Conservation (phyloP, 176 grass and related monocot species). For the Juncus inflexus region DNA sequence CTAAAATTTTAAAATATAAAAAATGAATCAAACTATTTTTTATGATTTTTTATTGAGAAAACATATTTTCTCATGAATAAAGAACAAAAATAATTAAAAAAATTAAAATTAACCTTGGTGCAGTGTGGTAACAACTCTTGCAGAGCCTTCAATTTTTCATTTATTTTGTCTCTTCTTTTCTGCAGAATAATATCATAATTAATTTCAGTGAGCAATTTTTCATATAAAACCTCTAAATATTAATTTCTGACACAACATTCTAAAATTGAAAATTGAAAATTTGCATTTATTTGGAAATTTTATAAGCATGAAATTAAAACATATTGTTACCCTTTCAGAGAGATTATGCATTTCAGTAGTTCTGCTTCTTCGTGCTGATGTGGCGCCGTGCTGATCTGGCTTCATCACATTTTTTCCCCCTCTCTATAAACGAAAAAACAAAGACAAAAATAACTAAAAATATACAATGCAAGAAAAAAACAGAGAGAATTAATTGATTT, state of each 20-base stretch:
- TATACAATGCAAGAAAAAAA: not conserved
- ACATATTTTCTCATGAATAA: not conserved
- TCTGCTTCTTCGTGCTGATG: constrained; percentile 45
- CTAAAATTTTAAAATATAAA: constrained; percentile 27
- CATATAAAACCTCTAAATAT: too few species aligned
- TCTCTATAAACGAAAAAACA: constrained; percentile 3
- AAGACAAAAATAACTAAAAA: not conserved
- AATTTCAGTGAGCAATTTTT: not conserved
- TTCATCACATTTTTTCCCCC: constrained; percentile 17
- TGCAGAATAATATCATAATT: constrained; percentile 21
- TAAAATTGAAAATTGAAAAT: not conserved
- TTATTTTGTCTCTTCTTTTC: constrained; percentile 79
- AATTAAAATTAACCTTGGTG: constrained; percentile 41
- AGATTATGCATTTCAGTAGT: constrained; percentile 71
- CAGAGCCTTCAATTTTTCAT: constrained; percentile 74
- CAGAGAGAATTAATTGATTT: not conserved
- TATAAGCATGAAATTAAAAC: constrained; percentile 7
- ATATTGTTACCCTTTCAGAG: constrained; percentile 54
- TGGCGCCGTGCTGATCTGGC: constrained; percentile 22
- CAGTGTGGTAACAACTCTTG: constrained; percentile 73
- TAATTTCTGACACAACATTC: too few species aligned
- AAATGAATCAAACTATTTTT: not conserved
- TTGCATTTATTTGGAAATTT: too few species aligned
- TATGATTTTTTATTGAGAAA: not conserved
- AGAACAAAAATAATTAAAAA: not conserved